Evolutionary conservation across 208 protist species (phyloP), one percentile per base, ranked within the genome.

Genomic region (Leishmania amazonensis): DNA sequence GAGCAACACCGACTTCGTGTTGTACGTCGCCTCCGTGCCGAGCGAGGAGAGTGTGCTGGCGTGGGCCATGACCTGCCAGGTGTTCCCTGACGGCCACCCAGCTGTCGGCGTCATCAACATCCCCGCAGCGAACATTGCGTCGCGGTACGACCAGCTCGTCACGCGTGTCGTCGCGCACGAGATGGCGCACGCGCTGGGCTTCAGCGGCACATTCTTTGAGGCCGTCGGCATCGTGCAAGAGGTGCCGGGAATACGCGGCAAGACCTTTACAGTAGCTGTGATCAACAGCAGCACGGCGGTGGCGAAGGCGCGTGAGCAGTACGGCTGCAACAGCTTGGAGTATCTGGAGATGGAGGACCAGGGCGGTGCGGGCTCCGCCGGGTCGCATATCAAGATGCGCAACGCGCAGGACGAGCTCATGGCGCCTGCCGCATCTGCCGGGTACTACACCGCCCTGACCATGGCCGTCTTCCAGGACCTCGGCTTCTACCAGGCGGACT

Each of bases 151-250:
- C 35, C 65, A 71, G 38, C 1, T 11, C 38, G 81, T 53, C 28
- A 79, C 85, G 3, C 86, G 88, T 65, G 67, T 75, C 13, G 76
- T 93, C 13, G 79, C 90, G 1, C 96, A 98, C 77, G 95, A 98
- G 86, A 80, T 98, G 0, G 80, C 94, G 7, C 96, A 98, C 87
- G 91, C 92, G 8, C 78, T 98, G 21, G 96, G 96, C 11, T 97
- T 96, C 73, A 54, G 31, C n/a, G 42, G 13, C 9, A 49, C 1
- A 0, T 58, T 58, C 40, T 93, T 88, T 68, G 5, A 75, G 4
- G 75, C 9, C n/a, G 7, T 17, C 17, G 31, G 31, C 15, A 80
- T 90, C 31, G 6, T 81, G 11, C 4, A 1, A 24, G 65, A 17
- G 47, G 71, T 83, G 24, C 28, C 67, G 5, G 8, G 3, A 6